Percentiles rank a stretch among this genome's conserved stretches.
Conservation (phyloP, 108 stramenopile species). For the Skeletonema tropicum region DNA sequence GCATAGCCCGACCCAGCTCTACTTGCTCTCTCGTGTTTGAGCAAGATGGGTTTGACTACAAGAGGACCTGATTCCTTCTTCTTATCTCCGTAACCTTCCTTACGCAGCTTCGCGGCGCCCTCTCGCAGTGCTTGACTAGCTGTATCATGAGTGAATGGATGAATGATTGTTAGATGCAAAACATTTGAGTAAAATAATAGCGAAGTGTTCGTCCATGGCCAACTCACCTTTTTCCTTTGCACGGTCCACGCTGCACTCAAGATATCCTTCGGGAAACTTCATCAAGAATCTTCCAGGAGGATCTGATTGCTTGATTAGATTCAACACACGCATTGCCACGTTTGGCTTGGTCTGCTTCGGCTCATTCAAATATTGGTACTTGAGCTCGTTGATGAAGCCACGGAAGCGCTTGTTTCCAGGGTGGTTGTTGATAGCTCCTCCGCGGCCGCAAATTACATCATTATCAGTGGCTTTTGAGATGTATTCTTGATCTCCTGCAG, state of each 20-base stretch:
- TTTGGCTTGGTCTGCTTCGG: conserved; percentile 41
- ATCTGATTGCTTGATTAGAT: conserved; percentile 24
- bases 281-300: conserved; percentile 47
- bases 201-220: not conserved
- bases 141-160: not conserved
- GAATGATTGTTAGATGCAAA: not conserved
- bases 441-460: conserved; percentile 48
- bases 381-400: conserved; percentile 34
- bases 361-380: conserved; percentile 43
- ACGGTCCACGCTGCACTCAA: conserved; percentile 39
- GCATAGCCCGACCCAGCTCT: conserved; percentile 2
- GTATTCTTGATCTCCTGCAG: conserved; percentile 11
- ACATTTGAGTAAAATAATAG: not conserved
- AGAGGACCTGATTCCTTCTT: not conserved
- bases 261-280: conserved; percentile 29
- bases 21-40: conserved; percentile 24
- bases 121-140: conserved; percentile 50
- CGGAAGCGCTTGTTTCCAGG: conserved; percentile 53
- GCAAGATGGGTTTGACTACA: conserved; percentile 10
- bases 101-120: conserved; percentile 48
- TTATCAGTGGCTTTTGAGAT: conserved; percentile 28
- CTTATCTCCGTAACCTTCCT: conserved; percentile 9
- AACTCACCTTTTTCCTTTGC: conserved; percentile 41
- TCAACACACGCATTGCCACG: conserved; percentile 35
- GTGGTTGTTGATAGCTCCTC: conserved; percentile 44